These are phyloP conservation scores for Penicillium vulpinum DNA, from an alignment of 2,329 filamentous ascomycete species.

Conservation along the genomic window DNA sequence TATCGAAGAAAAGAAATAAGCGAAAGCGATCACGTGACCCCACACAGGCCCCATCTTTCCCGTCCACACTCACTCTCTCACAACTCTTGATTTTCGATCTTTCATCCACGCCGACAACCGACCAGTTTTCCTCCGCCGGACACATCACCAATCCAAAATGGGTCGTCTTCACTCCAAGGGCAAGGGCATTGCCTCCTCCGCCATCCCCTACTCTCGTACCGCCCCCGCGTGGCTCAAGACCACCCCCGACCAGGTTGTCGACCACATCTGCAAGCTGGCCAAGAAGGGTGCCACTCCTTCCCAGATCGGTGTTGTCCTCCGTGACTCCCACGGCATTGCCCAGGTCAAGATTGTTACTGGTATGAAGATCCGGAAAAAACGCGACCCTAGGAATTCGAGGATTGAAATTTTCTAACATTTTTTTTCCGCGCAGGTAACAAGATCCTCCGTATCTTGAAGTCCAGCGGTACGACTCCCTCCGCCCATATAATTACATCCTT, in stretches of 20 bases:
- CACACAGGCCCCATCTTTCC: slow-evolving; percentile 26
- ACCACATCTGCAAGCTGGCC: slow-evolving; percentile 98
- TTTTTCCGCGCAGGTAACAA: slow-evolving; percentile 77
- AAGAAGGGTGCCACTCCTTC: slow-evolving; percentile 98
- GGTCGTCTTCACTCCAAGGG: slow-evolving; percentile 98
- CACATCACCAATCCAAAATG: slow-evolving; percentile 35
- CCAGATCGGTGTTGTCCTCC: slow-evolving; percentile 97
- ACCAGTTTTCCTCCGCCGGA: slow-evolving; percentile 30
- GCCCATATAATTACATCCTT: slow-evolving; percentile 20
- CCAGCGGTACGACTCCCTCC: slow-evolving; percentile 70
- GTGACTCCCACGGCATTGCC: slow-evolving; percentile 96
- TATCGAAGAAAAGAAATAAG: slow-evolving; percentile 21
- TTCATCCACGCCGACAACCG: slow-evolving; percentile 37
- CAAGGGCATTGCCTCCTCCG: slow-evolving; percentile 97
- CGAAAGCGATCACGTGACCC: slow-evolving; percentile 32
- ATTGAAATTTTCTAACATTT: slow-evolving; percentile 42
- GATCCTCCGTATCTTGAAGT: slow-evolving; percentile 99
- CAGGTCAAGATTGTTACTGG: slow-evolving; percentile 97
- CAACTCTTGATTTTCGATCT: slow-evolving; percentile 17
- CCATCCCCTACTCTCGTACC: slow-evolving; percentile 94
- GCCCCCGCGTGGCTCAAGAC: slow-evolving; percentile 97
- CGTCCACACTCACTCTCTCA: slow-evolving; percentile 13
- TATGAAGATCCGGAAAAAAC: slow-evolving; percentile 51
- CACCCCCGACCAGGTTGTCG: slow-evolving; percentile 95
- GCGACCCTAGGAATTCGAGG: not conserved